Conservation (phyloP, 1,284 basidiomycete species). For the Ustilago curta region DNA sequence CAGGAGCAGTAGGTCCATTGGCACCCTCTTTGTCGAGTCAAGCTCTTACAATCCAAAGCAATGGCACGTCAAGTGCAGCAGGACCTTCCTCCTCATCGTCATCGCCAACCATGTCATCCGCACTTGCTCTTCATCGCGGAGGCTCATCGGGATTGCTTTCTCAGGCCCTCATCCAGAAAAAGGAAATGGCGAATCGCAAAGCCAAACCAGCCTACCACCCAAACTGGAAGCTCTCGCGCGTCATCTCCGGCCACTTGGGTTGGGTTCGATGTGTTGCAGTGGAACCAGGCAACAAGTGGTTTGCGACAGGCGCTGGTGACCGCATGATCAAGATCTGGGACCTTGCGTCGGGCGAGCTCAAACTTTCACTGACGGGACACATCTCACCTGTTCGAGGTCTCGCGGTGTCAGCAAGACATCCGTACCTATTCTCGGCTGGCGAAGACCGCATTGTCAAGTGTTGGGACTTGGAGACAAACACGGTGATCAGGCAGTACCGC, state of each 20-base stretch:
- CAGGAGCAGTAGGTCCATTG: slow-evolving; percentile 16
- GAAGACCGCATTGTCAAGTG: slow-evolving; percentile 99
- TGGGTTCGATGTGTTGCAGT: slow-evolving; percentile 98
- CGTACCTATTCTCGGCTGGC: slow-evolving; percentile 95
- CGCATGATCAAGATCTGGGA: slow-evolving; percentile 99
- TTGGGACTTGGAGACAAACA: slow-evolving; percentile 99
- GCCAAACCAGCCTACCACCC: slow-evolving; percentile 95
- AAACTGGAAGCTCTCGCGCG: slow-evolving; percentile 91
- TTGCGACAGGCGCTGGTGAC: slow-evolving; percentile 96
- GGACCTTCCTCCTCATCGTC: slow-evolving; percentile 24
- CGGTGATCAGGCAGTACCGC: slow-evolving; percentile 97
- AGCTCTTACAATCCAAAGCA: slow-evolving; percentile 34
- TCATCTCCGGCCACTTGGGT: slow-evolving; percentile 96
- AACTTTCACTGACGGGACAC: slow-evolving; percentile 94
- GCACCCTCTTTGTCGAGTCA: slow-evolving; percentile 34
- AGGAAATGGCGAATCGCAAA: slow-evolving; percentile 75
- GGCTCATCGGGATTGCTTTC: slow-evolving; percentile 51
- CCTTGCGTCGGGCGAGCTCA: slow-evolving; percentile 92
- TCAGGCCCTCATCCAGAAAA: slow-evolving; percentile 64
- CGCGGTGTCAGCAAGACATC: slow-evolving; percentile 90
- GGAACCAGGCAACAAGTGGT: slow-evolving; percentile 98
- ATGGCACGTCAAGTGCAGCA: slow-evolving; percentile 11
- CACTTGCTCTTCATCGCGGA: slow-evolving; percentile 43
- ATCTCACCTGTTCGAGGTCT: slow-evolving; percentile 96
- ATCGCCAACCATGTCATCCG: slow-evolving; percentile 17